A percentile compares a stretch with the other conserved stretches of the same genome.
Evolutionary conservation across 345 rosid genomes (phyloP).

Genomic region (Luvunga scandens): DNA sequence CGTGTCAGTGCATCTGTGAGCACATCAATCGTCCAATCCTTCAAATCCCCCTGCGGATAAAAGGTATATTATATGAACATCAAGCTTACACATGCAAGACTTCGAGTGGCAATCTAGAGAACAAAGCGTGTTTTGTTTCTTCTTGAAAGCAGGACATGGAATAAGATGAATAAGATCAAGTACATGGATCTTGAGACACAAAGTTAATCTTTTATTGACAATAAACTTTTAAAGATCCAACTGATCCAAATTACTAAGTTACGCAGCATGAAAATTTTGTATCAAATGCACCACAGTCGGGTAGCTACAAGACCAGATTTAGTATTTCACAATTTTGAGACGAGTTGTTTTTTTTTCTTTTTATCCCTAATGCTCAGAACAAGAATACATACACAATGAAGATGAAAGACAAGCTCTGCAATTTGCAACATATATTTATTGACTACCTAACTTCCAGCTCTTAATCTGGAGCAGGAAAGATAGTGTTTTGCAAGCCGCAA

Average conservation of each 20-base stretch:
- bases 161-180: background rate
- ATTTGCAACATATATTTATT: background rate
- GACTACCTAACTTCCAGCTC: background rate
- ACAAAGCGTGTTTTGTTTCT: background rate
- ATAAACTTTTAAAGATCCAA: background rate
- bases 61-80: background rate
- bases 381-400: background rate
- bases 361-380: background rate
- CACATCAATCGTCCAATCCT: conserved; percentile 92
- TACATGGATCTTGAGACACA: background rate
- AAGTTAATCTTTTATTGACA: background rate
- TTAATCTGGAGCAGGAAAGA: background rate
- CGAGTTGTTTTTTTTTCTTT: background rate
- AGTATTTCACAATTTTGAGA: background rate
- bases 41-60: conserved; percentile 64
- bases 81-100: background rate
- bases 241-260: background rate
- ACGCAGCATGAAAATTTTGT: background rate
- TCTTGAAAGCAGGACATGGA: background rate
- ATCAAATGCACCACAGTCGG: background rate
- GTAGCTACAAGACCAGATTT: background rate
- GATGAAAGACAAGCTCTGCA: background rate
- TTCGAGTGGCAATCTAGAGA: background rate
- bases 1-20: conserved; percentile 71
- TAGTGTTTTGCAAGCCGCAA: background rate